These are phyloP conservation scores for Hymenoscyphus scutula DNA, from an alignment of 2,329 filamentous ascomycete species.

Conservation along the genomic window DNA sequence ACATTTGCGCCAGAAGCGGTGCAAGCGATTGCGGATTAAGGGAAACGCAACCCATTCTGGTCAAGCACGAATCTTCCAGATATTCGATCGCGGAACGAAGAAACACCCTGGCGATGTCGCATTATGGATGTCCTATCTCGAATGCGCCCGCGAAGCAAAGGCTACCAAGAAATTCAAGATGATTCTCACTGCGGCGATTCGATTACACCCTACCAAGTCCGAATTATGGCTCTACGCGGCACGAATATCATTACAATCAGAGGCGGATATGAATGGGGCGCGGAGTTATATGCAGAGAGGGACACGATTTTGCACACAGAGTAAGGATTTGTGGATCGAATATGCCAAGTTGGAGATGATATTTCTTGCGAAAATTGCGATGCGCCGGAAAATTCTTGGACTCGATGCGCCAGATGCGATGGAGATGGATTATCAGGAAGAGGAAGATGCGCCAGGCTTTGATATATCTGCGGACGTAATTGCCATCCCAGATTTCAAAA, in stretches of 20 bases:
- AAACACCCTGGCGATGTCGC: conserved; percentile 79
- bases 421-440: conserved; percentile 34
- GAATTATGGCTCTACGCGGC: conserved; percentile 85
- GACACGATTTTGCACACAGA: conserved; percentile 80
- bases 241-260: conserved; percentile 70
- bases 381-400: conserved; percentile 66
- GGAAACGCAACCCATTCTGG: conserved; percentile 64
- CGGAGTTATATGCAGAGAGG: conserved; percentile 86
- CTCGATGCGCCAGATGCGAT: conserved; percentile 52
- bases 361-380: conserved; percentile 79
- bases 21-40: conserved; percentile 75
- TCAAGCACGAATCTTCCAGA: conserved; percentile 80
- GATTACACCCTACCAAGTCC: conserved; percentile 80
- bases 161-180: conserved; percentile 65
- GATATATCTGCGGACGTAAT: conserved; percentile 48
- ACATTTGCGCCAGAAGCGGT: conserved; percentile 75
- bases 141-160: conserved; percentile 70
- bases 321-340: conserved; percentile 77
- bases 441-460: conserved; percentile 23
- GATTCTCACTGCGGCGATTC: conserved; percentile 66
- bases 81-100: conserved; percentile 81
- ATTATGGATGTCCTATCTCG: conserved; percentile 88
- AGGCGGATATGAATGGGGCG: conserved; percentile 84
- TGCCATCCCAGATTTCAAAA: conserved; percentile 53
- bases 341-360: conserved; percentile 91